Percentiles rank a stretch among this genome's conserved stretches.
These are phyloP conservation scores for Lobosporangium transversale DNA, from an alignment of 192 early-diverging fungal species.

Conservation along the genomic window DNA sequence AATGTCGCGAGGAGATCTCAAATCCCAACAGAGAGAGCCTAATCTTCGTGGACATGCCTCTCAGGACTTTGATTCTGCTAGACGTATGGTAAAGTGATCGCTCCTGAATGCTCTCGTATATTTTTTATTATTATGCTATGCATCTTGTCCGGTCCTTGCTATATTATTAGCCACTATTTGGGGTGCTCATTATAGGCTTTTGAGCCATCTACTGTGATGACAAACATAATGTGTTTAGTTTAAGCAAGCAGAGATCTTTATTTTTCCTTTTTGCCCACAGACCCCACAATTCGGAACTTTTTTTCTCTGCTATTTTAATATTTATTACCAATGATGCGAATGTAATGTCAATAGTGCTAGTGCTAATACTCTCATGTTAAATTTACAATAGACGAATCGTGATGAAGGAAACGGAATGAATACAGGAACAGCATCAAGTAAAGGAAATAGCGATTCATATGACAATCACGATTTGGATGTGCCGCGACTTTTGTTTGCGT, in stretches of 20 bases:
- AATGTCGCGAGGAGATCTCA: slow-evolving; percentile 42
- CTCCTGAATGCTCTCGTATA: neutral
- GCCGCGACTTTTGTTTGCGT: slow-evolving; percentile 56
- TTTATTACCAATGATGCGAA: too few relatives aligned
- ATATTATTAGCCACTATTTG: neutral
- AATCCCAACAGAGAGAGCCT: slow-evolving; percentile 23
- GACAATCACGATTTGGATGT: slow-evolving; percentile 9
- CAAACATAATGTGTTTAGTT: too few relatives aligned
- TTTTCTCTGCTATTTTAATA: too few relatives aligned
- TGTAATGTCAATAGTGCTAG: too few relatives aligned
- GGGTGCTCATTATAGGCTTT: too few relatives aligned
- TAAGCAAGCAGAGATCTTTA: too few relatives aligned
- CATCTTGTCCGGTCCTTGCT: too few relatives aligned
- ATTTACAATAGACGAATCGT: neutral
- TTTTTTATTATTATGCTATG: neutral
- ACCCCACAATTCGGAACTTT: too few relatives aligned
- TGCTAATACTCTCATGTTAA: neutral
- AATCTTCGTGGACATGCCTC: slow-evolving; percentile 30
- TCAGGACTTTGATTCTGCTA: slow-evolving; percentile 30
- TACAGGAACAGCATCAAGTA: slow-evolving; percentile 2
- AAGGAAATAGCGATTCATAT: slow-evolving; percentile 14
- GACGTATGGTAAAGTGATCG: slow-evolving; percentile 21
- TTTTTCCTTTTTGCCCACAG: too few relatives aligned
- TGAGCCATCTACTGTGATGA: too few relatives aligned
- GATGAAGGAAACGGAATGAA: slow-evolving; percentile 12